phyloP scores from a whole-genome alignment of 306 rosid genomes.

The Lablab purpureus region DNA sequence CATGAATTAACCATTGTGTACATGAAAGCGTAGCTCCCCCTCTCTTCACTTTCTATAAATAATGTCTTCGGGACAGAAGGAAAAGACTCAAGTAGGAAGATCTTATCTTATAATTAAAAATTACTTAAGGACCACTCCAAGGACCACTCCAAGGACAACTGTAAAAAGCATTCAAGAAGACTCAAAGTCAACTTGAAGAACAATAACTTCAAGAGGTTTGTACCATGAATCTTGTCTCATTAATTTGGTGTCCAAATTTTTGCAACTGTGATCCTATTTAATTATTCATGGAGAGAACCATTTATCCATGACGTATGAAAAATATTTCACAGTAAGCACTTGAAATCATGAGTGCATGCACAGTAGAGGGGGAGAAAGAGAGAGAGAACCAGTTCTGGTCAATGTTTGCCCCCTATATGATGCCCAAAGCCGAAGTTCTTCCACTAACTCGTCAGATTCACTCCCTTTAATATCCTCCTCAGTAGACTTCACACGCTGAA shows the following conservation, averaged over 20 bases:
- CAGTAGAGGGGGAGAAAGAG: background rate
- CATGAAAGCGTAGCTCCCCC: background rate
- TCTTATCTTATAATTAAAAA: background rate
- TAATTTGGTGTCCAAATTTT: background rate
- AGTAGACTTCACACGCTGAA: constrained; percentile 59
- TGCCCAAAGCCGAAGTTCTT: constrained; percentile 97
- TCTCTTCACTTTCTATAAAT: background rate
- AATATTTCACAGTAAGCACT: background rate
- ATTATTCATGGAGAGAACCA: background rate
- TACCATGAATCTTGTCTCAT: background rate
- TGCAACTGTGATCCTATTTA: background rate
- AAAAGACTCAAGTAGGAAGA: background rate
- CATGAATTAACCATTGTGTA: background rate
- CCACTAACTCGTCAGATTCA: constrained; percentile 68
- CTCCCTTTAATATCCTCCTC: constrained; percentile 84
- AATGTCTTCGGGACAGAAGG: background rate
- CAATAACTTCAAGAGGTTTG: background rate
- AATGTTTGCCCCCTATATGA: constrained; percentile 97
- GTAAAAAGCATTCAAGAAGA: background rate
- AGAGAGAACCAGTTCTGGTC: constrained; percentile 82
- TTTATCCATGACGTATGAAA: background rate
- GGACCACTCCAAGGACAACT: background rate
- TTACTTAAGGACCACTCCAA: background rate
- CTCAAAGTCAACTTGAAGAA: background rate
- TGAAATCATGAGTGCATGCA: background rate